phyloP scores from a whole-genome alignment of 495 filamentous ascomycete species.

The Margaritispora aquatica region DNA sequence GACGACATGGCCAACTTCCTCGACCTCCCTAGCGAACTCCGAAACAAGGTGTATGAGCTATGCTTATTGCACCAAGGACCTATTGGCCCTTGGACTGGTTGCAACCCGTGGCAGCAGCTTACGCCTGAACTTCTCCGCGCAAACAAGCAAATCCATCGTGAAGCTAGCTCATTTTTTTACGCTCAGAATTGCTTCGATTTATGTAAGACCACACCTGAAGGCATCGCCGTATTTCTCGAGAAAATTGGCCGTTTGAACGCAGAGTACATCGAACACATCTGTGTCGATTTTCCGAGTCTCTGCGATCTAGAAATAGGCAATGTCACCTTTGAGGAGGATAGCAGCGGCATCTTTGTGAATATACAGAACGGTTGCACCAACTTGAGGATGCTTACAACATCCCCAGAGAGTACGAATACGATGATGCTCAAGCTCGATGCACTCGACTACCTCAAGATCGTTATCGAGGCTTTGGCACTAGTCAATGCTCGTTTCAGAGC shows the following conservation, averaged over 20 bases:
- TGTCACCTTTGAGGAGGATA: slow-evolving; percentile 14
- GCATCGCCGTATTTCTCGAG: slow-evolving; percentile 8
- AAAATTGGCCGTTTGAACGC: slow-evolving; percentile 9
- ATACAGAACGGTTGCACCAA: slow-evolving; percentile 13
- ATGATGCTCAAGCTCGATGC: slow-evolving; percentile 15
- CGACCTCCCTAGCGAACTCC: slow-evolving; percentile 16
- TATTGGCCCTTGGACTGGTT: slow-evolving; percentile 6
- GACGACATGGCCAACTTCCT: slow-evolving; percentile 15
- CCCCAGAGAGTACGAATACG: slow-evolving; percentile 9
- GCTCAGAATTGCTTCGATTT: slow-evolving; percentile 16
- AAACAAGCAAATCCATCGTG: slow-evolving; percentile 12
- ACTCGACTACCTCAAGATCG: slow-evolving; percentile 16
- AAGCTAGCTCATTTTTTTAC: slow-evolving; percentile 16
- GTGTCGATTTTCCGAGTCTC: slow-evolving; percentile 10
- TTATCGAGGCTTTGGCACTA: slow-evolving; percentile 12
- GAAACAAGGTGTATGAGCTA: slow-evolving; percentile 16
- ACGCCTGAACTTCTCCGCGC: slow-evolving; percentile 8
- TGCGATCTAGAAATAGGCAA: slow-evolving; percentile 3
- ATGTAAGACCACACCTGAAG: slow-evolving; percentile 1
- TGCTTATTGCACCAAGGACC: slow-evolving; percentile 12
- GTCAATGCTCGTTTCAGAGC: slow-evolving; percentile 19
- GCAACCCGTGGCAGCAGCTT: background rate
- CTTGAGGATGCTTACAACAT: slow-evolving; percentile 13
- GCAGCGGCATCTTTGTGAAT: slow-evolving; percentile 7
- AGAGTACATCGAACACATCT: slow-evolving; percentile 11